phyloP scores from a whole-genome alignment of 2,329 filamentous ascomycete genomes.

The Ampelomyces quisqualis region DNA sequence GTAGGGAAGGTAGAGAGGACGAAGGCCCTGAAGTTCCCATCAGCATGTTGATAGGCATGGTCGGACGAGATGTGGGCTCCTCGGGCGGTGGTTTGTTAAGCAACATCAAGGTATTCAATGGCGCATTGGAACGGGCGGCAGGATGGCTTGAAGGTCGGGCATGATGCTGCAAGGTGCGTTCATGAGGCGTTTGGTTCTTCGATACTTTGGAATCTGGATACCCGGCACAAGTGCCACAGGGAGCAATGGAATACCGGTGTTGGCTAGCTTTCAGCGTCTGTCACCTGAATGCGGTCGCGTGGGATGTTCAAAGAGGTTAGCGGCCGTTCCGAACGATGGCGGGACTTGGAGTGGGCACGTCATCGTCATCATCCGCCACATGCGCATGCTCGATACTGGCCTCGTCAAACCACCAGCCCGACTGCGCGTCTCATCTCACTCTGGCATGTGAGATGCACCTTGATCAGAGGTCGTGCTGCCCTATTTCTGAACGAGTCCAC shows the following conservation, averaged over 20 bases:
- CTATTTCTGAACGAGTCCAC: too few species aligned
- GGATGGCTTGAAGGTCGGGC: conserved; percentile 39
- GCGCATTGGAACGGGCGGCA: conserved; percentile 36
- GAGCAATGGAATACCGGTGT: conserved; percentile 1
- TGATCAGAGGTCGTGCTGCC: too few species aligned
- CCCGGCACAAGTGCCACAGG: conserved; percentile 5
- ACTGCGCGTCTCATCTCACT: not conserved
- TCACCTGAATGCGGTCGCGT: too few species aligned
- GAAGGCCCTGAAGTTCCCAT: conserved; percentile 38
- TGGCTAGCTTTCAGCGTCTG: too few species aligned
- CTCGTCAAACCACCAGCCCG: conserved; percentile 2
- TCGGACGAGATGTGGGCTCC: conserved; percentile 32
- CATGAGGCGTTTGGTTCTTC: not conserved
- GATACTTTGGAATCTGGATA: conserved; percentile 5
- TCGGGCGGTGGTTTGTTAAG: conserved; percentile 36
- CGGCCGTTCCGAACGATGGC: not conserved
- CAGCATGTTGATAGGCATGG: conserved; percentile 33
- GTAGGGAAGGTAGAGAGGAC: conserved; percentile 29
- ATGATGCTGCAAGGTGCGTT: conserved; percentile 7
- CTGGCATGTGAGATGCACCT: too few species aligned
- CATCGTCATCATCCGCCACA: conserved; percentile 8
- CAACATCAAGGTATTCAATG: conserved; percentile 37
- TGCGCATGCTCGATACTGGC: conserved; percentile 1
- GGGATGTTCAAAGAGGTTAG: not conserved
- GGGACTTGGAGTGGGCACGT: not conserved